Evolutionary conservation across 2,329 filamentous ascomycete genomes (phyloP), one percentile per base, ranked within the genome.

Genomic region (Xylariaceae sp.): DNA sequence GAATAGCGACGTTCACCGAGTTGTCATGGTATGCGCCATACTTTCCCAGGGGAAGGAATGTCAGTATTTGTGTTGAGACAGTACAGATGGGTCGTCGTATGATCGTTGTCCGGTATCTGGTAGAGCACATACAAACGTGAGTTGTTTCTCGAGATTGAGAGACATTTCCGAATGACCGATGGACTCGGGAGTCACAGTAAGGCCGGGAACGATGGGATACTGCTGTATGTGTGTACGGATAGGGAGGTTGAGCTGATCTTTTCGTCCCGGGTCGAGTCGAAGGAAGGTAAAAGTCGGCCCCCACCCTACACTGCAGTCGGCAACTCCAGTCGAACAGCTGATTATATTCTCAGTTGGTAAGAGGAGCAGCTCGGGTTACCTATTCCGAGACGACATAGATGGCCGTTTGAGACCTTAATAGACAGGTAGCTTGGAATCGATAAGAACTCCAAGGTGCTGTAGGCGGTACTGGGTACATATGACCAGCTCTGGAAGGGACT

Each of bases 21-120:
- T 90, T 82, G 58, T 85, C 79, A 64, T 92, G 86, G 59, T 92
- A 90, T 43, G 84, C 76, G 61, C 85, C 86, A 69, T 92, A 92
- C 86, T 92, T 28, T 5, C 5, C n/a, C n/a, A n/a, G n/a, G n/a
- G 35, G 32, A 41, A 40, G 31, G 31, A 41, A 24, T 24, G 21
- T 24, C 21, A 24, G 21, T 24, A 7, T 24, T 24, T 24, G 6
- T 24, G 36, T 50, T 30, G 47, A 41, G 35, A 33, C 21, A 17
- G 33, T 27, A n/a, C 11, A 33, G 23, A 16, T 13, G 24, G n/a
- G 7, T 9, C 26, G 24, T 15, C 16, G 8, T 12, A 19, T 18
- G 18, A 17, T 19, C 24, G 33, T 37, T 11, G n/a, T n/a, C n/a
- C n/a, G n/a, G 13, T 23, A 35, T 34, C 19, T 27, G 13, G 26